Base-by-base conservation (phyloP, 2,329 filamentous ascomycete genomes). In the Colletotrichum musae region DNA sequence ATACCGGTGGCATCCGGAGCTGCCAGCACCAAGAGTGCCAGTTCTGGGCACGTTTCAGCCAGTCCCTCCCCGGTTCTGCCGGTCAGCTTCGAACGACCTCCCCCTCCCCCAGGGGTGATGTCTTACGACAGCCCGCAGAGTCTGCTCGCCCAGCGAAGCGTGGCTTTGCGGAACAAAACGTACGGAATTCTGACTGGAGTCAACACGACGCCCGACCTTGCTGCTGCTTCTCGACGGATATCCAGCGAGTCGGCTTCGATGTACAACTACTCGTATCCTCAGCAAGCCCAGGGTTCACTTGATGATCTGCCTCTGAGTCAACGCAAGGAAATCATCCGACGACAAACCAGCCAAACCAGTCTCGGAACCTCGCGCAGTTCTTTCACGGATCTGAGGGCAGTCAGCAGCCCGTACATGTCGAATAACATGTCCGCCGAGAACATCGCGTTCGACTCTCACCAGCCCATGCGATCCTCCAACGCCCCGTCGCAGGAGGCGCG, bases 291-390 rank as follows among this genome's bases (percentile, higher is more conserved):
- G 24, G 64, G n/a, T 18, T 70, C 71, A 2, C 82, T 86, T 1
- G 93, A 95, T 70, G 88, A 94, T 64, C 84, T 95, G 72, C 91
- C 93, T 0, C 84, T 96, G 18, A 92, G 89, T 50, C 88, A 92
- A 74, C 90, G 93, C 51, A 87, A 86, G 64, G 81, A 88, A 53
- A 78, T 92, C 32, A 88, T 93, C 64, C 88, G 65, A 10, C 70
- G 87, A 39, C 86, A 88, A 48, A 84, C 77, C 71, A 86, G 84
- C 74, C 71, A 88, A 50, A 84, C 77, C 71, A 86, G 84, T 74
- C 71, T 57, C 12, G 62, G 66, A 13, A 66, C 82, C 56, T 77
- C 80, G 71, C 74, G 73, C 48, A 79, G 74, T 0, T 68, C 72
- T 16, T 58, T 70, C 24, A 51, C 36, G 13, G 66, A 65, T 15